Conservation (phyloP, 805 yeast species). For the Lachancea cidri region DNA sequence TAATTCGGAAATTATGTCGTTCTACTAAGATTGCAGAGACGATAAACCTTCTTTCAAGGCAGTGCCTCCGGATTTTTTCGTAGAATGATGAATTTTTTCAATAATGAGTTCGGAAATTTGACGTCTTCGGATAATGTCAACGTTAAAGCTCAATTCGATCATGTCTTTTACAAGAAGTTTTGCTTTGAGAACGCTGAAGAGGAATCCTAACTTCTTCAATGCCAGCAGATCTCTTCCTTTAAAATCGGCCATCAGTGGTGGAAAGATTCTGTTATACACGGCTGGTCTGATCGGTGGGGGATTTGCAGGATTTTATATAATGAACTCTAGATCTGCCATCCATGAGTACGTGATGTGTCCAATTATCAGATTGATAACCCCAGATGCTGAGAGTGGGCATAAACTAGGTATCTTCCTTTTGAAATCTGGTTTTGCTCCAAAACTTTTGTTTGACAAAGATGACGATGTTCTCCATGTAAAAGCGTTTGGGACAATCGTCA, state of each 20-base stretch:
- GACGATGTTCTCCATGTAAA: conserved; percentile 50
- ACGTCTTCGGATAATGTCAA: too few species aligned
- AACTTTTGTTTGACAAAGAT: conserved; percentile 48
- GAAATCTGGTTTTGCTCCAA: conserved; percentile 66
- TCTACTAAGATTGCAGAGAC: too few species aligned
- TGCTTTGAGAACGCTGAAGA: not conserved
- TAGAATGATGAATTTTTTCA: too few species aligned
- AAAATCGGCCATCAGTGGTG: conserved; percentile 16
- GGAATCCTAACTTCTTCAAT: conserved; percentile 6
- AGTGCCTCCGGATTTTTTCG: too few species aligned
- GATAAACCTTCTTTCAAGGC: too few species aligned
- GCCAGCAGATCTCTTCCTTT: conserved; percentile 7
- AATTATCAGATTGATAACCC: conserved; percentile 53
- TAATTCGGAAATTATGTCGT: too few species aligned
- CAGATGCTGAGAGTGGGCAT: conserved; percentile 85
- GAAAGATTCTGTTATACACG: conserved; percentile 19
- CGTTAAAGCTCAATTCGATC: too few species aligned
- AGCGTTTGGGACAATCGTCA: conserved; percentile 59
- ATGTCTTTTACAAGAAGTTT: not conserved
- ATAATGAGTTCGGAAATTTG: too few species aligned
- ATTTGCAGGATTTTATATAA: conserved; percentile 47
- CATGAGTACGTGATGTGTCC: conserved; percentile 85
- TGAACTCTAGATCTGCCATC: conserved; percentile 76
- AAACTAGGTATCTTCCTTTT: conserved; percentile 62
- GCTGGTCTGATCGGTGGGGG: conserved; percentile 29